Percentiles rank a stretch among this genome's conserved stretches.
Conservation (phyloP, 2,329 filamentous ascomycete genomes). For the Trichoderma sp. region DNA sequence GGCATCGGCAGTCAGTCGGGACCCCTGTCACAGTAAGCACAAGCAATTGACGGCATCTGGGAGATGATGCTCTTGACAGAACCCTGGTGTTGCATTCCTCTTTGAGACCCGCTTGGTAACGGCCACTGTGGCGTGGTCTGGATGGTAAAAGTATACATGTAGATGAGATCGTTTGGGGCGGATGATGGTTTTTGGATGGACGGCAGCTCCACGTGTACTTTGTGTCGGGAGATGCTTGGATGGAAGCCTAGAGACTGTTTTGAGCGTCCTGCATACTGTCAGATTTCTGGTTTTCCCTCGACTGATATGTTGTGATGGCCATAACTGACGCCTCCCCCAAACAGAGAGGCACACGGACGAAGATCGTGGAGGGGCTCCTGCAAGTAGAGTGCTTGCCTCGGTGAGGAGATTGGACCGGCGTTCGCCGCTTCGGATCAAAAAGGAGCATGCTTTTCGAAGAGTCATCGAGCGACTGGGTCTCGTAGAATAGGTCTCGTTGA, state of each 20-base stretch:
- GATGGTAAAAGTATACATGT: not conserved
- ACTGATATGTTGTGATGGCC: not conserved
- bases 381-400: not conserved
- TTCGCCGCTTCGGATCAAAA: not conserved
- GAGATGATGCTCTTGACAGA: not conserved
- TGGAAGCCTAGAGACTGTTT: not conserved
- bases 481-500: not conserved
- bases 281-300: too few relatives aligned
- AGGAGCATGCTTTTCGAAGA: not conserved
- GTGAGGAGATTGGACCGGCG: not conserved
- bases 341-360: not conserved
- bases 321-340: not conserved
- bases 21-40: conserved; percentile 6
- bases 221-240: not conserved
- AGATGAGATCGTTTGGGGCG: not conserved
- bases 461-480: not conserved
- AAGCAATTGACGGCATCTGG: not conserved
- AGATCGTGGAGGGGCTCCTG: not conserved
- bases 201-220: not conserved
- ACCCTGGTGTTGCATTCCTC: not conserved
- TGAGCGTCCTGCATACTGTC: not conserved
- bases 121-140: not conserved
- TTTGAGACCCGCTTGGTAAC: not conserved
- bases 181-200: not conserved
- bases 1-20: not conserved